Base-by-base conservation (phyloP, 768 basidiomycete genomes). In the Podaxis mareebaensis region DNA sequence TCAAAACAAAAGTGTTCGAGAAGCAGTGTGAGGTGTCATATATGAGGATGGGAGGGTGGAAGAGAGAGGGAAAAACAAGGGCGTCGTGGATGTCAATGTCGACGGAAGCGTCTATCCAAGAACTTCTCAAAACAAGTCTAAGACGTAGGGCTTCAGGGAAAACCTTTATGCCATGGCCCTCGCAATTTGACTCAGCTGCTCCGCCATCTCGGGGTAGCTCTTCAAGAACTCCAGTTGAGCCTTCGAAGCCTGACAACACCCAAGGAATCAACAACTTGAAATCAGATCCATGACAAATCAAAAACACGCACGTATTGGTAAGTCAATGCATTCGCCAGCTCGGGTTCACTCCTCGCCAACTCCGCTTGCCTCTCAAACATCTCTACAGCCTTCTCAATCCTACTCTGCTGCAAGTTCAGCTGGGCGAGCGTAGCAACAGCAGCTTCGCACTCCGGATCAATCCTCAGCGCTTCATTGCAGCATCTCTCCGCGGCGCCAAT, bases 341-440 rank as follows among this genome's bases (percentile, higher is more conserved):
- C 97, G 0, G 86, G 87, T 76, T 97, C 95, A 30, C 90, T 96
- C 77, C 96, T 82, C 24, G 95, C 93, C 65, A 98, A 81, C 72
- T 93, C 86, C 0, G 88, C 86, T 73, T 94, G 92, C 72, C 85
- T 83, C 72, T 87, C 84, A 69, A 99, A 97, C 86, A 94, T 88
- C 70, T 86, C 83, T 63, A 95, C 85, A 1, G 96, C 97, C 64
- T 88, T 82, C 44, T 91, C 86, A 64, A 97, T 88, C 78, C 92
- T 91, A 71, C 89, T 88, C 76, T 96, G 94, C 76, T 99, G 96
- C 66, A 99, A 75, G 63, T 85, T 87, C 22, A 99, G 83, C 75
- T 99, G 97, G 3, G 96, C 96, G 30, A 99, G 85, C 1, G 96
- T 98, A 17, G 95, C 94, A 4, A 99, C 90, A 0, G 96, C 97